These are phyloP conservation scores for Apostasia ramifera DNA, from an alignment of 106 monocot species.

Conservation along the genomic window DNA sequence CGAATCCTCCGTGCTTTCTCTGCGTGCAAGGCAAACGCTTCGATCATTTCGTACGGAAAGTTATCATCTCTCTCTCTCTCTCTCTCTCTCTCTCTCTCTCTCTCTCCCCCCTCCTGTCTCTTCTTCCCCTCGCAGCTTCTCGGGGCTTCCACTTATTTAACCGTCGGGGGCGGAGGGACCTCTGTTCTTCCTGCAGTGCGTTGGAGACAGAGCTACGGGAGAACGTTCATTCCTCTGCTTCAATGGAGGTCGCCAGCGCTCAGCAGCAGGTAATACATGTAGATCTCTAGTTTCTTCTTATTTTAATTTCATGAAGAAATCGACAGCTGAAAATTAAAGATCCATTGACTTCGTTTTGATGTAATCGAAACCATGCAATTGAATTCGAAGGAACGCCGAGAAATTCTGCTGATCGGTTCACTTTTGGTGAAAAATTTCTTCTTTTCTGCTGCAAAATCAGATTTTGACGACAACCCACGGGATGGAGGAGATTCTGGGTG, in stretches of 20 bases:
- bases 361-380: too few relatives aligned
- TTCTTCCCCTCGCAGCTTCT: background rate
- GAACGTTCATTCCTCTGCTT: background rate
- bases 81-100: background rate
- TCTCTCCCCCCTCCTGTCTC: constrained; percentile 1
- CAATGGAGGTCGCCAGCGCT: constrained; percentile 9
- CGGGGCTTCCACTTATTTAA: background rate
- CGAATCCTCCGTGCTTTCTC: constrained; percentile 15
- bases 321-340: too few relatives aligned
- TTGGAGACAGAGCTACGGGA: too few relatives aligned
- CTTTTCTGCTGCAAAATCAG: too few relatives aligned
- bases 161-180: background rate
- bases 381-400: too few relatives aligned
- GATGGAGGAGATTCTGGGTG: constrained; percentile 1
- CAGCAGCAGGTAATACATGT: constrained; percentile 5
- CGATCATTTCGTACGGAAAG: constrained; percentile 16
- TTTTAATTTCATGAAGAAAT: too few relatives aligned
- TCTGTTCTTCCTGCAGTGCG: background rate
- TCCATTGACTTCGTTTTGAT: too few relatives aligned
- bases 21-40: constrained; percentile 15
- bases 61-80: background rate
- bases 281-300: background rate
- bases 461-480: too few relatives aligned
- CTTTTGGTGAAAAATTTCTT: too few relatives aligned
- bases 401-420: too few relatives aligned